Base-by-base conservation (phyloP, 2,329 filamentous ascomycete species). In the Westerdykella sp. region DNA sequence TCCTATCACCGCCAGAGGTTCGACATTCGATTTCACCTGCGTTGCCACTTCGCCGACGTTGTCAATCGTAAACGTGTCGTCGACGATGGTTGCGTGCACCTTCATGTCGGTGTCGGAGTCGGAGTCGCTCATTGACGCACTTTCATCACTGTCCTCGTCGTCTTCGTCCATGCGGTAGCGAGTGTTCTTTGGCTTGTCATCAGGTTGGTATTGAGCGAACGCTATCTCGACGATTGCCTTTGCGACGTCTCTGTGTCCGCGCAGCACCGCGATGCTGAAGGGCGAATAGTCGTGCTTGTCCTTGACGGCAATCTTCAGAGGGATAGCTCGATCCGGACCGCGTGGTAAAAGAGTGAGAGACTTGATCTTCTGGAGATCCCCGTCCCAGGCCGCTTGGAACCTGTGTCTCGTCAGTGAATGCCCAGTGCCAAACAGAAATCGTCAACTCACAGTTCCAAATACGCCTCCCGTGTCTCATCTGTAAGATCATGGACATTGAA, bases 1-100 rank as follows among this genome's bases (percentile, higher is more conserved):
- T 4, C 58, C 51, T 5, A 89, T 62, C 43, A 85, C 62, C 0
- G 63, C 49, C 1, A 77, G 57, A 2, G 87, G 82, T 30, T 73
- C 73, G 7, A 75, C 66, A 13, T 72, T 67, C 44, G 84, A 85
- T 58, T 85, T 81, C 45, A 88, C 83, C 43, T 83, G 74, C 57
- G 77, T 81, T 0, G 78, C 79, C 4, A 85, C 72, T 50, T 86
- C 77, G 0, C 84, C 84, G 44, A 93, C 74, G 52, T 87, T 80
- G 13, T 93, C 84, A 41, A 91, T 77, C 0, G 87, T 93, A 60
- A 85, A 87, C 30, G 76, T 72, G 11, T 83, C 78, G 51, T 84
- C 77, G 22, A 87, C 68, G 34, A 81, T 70, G 46, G 83, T 75
- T 13, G 73, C 57, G 18, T 64, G 61, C 6, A 68, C 55, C n/a